These are phyloP conservation scores for Ailanthus altissimus DNA, from an alignment of 345 rosid genomes.

Conservation along the genomic window DNA sequence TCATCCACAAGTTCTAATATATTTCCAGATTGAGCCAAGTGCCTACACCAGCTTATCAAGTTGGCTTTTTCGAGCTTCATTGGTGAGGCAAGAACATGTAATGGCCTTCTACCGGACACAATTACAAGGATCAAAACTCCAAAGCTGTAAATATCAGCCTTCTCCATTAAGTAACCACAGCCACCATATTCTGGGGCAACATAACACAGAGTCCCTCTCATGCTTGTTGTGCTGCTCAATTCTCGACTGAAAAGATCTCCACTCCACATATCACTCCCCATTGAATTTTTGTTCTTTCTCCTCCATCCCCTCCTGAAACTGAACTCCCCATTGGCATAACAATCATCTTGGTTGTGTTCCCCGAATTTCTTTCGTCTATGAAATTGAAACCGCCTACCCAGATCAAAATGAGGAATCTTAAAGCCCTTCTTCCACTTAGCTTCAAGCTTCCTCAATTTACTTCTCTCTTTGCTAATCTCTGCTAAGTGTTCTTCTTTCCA, in stretches of 20 bases:
- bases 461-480: constrained; percentile 51
- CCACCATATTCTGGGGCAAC: constrained; percentile 94
- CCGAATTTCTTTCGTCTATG: constrained; percentile 40
- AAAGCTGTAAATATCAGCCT: constrained; percentile 92
- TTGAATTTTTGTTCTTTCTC: constrained; percentile 47
- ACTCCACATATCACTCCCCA: constrained; percentile 94
- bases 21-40: constrained; percentile 78
- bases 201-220: constrained; percentile 97
- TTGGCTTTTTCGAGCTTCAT: constrained; percentile 98
- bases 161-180: constrained; percentile 88
- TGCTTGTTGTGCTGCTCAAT: constrained; percentile 98
- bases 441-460: constrained; percentile 43
- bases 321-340: constrained; percentile 73
- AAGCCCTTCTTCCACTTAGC: constrained; percentile 66
- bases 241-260: constrained; percentile 93
- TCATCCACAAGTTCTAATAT: constrained; percentile 89
- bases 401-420: constrained; percentile 55
- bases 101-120: constrained; percentile 89
- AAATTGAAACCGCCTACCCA: constrained; percentile 47
- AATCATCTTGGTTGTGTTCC: constrained; percentile 37
- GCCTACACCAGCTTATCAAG: constrained; percentile 95
- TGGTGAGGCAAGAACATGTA: constrained; percentile 90
- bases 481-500: constrained; percentile 93
- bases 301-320: constrained; percentile 90
- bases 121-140: constrained; percentile 93